Evolutionary conservation across 305 asterid genomes (phyloP), one percentile per base, ranked within the genome.

Genomic region (Galium porrigens): DNA sequence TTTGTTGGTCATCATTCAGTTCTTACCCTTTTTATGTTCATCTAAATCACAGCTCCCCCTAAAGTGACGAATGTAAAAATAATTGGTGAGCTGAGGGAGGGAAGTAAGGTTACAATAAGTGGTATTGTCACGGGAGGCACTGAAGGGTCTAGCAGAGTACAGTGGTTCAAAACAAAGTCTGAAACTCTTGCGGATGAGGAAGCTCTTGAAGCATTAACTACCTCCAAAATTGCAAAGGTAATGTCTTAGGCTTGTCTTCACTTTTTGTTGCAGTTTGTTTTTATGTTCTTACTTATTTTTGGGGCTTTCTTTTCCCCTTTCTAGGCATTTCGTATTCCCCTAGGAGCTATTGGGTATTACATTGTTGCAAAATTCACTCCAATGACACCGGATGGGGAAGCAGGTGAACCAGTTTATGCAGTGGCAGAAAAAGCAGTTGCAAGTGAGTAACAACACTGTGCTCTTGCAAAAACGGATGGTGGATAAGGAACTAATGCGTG

Each of bases 81-180:
- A 80, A 83, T 90, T 80, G 99, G 99, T 66, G 99, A 88, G 72
- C 72, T 94, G 72, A 86, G 73, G 87, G 99, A 94, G 75, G 99
- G 97, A 69, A 86, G 96, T 80, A 90, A 94, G 82, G 82, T 94
- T 65, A 86, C 94, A 58, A 96, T 82, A 65, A 78, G 94, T 42
- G 97, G 96, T 77, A 85, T 85, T 64, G 96, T 94, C 69, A 90
- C 95, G 6, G 99, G 97, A 73, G 99, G 97, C 75, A 94, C 95
- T 44, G 99, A 94, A 84, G 95, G 94, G 42, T 90, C 97, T 70
- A 94, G 99, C 82, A 85, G 95, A 79, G 99, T 94, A 75, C 97
- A 94, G 75, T 94, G 99, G 99, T 94, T 94, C 79, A 94, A 88
- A 82, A 80, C 90, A 68, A 74, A 77, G 78, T 83, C 86, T 57